A percentile compares a stretch with the other conserved stretches of the same genome.
These are phyloP conservation scores for Dunaliella sp. DNA, from an alignment of 139 green algal genomes.

Conservation along the genomic window DNA sequence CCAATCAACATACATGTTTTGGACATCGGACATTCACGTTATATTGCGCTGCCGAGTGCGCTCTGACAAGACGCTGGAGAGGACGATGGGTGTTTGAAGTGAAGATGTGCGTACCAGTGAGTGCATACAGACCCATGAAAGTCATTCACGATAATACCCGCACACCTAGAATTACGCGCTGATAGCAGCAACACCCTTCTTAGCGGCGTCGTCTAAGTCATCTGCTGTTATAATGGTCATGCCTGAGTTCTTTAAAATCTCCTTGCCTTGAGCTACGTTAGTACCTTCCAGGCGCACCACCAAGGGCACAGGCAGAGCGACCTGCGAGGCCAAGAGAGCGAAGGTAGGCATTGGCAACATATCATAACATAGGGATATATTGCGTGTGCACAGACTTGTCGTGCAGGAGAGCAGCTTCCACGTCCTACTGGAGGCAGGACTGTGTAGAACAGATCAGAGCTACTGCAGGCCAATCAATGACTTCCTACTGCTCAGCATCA, in stretches of 20 bases:
- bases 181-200: slow-evolving; percentile 77
- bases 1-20: no score
- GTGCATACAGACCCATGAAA: neutral
- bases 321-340: no score
- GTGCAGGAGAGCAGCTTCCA: no score
- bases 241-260: slow-evolving; percentile 77
- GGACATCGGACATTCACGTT: no score
- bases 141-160: neutral
- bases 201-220: slow-evolving; percentile 95
- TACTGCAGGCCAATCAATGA: no score
- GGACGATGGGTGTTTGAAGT: neutral
- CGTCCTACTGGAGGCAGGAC: no score
- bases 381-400: no score
- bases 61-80: neutral
- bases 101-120: neutral
- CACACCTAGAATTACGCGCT: neutral
- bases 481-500: no score
- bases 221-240: slow-evolving; percentile 87
- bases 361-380: no score
- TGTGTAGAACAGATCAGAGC: no score
- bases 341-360: no score
- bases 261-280: slow-evolving; percentile 92
- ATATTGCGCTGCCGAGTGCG: no score
- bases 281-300: slow-evolving; percentile 98
- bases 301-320: slow-evolving; percentile 81